phyloP scores from a whole-genome alignment of 495 filamentous ascomycete species.

The Penicillium cinerascens region DNA sequence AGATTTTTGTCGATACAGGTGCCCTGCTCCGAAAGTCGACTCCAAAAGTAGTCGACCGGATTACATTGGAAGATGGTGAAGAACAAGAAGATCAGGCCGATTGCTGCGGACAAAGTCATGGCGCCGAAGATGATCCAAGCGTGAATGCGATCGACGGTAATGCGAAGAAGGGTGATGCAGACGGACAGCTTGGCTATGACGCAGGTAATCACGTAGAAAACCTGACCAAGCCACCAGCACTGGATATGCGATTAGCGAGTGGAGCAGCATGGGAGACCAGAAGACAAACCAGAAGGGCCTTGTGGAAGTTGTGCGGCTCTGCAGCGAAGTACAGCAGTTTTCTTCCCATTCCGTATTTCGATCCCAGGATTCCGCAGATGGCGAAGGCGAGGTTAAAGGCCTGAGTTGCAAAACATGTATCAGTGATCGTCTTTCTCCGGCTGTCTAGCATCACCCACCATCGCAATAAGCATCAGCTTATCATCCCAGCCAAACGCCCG shows the following conservation, averaged over 20 bases:
- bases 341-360: slow-evolving; percentile 29
- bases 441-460: slow-evolving; percentile 19
- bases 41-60: slow-evolving; percentile 35
- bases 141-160: slow-evolving; percentile 29
- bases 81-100: slow-evolving; percentile 29
- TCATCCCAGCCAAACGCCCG: slow-evolving; percentile 36
- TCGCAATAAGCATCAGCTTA: slow-evolving; percentile 26
- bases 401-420: slow-evolving; percentile 6
- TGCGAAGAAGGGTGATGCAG: slow-evolving; percentile 35
- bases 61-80: slow-evolving; percentile 36
- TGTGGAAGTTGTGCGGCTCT: slow-evolving; percentile 17
- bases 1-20: slow-evolving; percentile 23
- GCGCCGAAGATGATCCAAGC: slow-evolving; percentile 29
- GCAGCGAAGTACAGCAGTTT: slow-evolving; percentile 20
- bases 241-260: slow-evolving; percentile 3
- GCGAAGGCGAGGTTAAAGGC: slow-evolving; percentile 26
- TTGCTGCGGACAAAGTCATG: slow-evolving; percentile 19
- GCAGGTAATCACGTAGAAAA: slow-evolving; percentile 34
- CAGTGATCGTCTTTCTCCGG: neutral
- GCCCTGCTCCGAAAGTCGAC: slow-evolving; percentile 17
- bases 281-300: slow-evolving; percentile 27
- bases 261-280: neutral
- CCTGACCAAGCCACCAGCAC: slow-evolving; percentile 34
- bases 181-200: slow-evolving; percentile 35
- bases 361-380: slow-evolving; percentile 28